Base-by-base conservation (phyloP, 345 rosid genomes). In the Acer saccharum region DNA sequence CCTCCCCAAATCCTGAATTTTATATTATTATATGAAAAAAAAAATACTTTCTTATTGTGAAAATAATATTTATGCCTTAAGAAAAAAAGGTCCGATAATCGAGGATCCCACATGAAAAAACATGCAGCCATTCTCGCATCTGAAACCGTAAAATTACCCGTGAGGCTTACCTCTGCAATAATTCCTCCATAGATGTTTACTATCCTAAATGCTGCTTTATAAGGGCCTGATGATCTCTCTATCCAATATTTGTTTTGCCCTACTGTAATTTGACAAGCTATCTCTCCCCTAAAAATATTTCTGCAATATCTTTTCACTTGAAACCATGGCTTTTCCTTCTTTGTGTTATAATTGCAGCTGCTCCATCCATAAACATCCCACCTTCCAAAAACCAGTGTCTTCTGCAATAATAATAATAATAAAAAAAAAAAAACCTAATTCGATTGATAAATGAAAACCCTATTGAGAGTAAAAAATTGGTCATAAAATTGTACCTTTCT, bases 311-410 rank as follows among this genome's bases (percentile, higher is more conserved):
- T 84, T 65, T 71, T 81, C 2, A 84, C 83, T 18, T 52, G 79
- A 74, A 88, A 88, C 86, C 87, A 83, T 55, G 82, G 83, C 54
- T 76, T 78, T 72, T 74, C 78, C 50, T 58, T 61, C 17, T 65
- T 41, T 25, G 18, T 14, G 23, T 48, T 70, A 0, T 54, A 35
- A 35, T 4, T 0, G 13, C 63, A 27, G 3, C 75, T 35, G 16
- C 80, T 62, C 44, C 80, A 78, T 76, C 77, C 78, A 60, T 84
- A 84, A 0, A 84, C 89, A 67, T 83, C 81, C 91, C 89, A 84
- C 3, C 76, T 16, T 25, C 79, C 79, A 20, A 81, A 55, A 61
- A 76, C 20, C 10, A 48, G 50, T 23, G 82, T 64, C 61, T 62
- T 74, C 89, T 88, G 83, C 71, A 73, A 75, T 14, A 50, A 39